These are phyloP conservation scores for Cladophialophora immunda DNA, from an alignment of 2,329 filamentous ascomycete species.

Conservation along the genomic window DNA sequence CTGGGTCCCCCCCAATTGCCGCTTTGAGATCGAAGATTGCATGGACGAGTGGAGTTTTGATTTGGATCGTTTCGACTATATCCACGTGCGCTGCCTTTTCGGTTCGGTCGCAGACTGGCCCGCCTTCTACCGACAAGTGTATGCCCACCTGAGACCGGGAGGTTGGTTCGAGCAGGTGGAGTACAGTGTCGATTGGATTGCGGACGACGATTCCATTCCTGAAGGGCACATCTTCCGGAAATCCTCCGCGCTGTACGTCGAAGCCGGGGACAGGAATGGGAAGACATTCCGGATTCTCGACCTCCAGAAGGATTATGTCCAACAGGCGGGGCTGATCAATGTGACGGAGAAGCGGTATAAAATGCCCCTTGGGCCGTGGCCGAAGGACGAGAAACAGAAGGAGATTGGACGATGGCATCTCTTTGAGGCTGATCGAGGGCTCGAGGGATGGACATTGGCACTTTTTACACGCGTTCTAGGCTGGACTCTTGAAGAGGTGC, in stretches of 20 bases:
- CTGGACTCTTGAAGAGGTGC: constrained; percentile 13
- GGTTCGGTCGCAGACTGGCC: constrained; percentile 21
- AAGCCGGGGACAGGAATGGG: constrained; percentile 43
- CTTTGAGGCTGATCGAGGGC: constrained; percentile 40
- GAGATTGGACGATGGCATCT: constrained; percentile 42
- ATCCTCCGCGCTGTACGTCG: constrained; percentile 42
- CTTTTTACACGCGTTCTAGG: constrained; percentile 37
- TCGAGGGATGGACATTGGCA: constrained; percentile 46
- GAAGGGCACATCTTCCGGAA: constrained; percentile 44
- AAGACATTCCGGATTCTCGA: constrained; percentile 41
- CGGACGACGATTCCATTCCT: constrained; percentile 47
- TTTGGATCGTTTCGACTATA: constrained; percentile 40
- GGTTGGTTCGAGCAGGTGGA: constrained; percentile 51
- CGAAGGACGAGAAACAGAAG: constrained; percentile 41
- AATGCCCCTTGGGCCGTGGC: constrained; percentile 44
- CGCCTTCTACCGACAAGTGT: constrained; percentile 20
- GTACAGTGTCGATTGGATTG: constrained; percentile 12
- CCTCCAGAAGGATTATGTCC: constrained; percentile 37
- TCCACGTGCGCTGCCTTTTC: constrained; percentile 33
- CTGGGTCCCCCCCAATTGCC: constrained; percentile 44
- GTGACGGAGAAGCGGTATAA: constrained; percentile 43
- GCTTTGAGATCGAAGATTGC: constrained; percentile 45
- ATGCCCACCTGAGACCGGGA: constrained; percentile 45
- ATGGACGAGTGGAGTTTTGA: constrained; percentile 39
- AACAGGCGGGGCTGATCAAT: constrained; percentile 43